phyloP scores from a whole-genome alignment of 2,329 filamentous ascomycete species.

The Rhynchosporium agropyri region DNA sequence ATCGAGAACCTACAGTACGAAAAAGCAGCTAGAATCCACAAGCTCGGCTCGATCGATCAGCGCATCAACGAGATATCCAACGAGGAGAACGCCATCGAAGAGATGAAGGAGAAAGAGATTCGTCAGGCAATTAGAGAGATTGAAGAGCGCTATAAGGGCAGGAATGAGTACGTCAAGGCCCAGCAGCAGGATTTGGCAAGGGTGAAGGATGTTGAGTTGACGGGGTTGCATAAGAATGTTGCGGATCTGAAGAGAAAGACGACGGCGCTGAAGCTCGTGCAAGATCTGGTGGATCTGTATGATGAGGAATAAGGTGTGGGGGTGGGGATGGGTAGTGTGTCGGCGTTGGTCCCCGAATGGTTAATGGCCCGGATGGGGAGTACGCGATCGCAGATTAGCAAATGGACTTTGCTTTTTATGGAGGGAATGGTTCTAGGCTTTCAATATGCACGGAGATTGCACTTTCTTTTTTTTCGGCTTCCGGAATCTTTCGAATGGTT shows the following conservation, averaged over 20 bases:
- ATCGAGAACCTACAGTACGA: slow-evolving; percentile 9
- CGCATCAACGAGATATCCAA: neutral
- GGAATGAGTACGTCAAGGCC: neutral
- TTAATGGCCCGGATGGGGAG: no score
- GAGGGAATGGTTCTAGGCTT: no score
- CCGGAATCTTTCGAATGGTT: no score
- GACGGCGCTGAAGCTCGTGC: slow-evolving; percentile 11
- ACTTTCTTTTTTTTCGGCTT: no score
- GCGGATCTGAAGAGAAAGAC: slow-evolving; percentile 3
- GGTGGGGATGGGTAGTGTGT: no score
- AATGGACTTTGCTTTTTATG: no score
- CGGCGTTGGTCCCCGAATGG: no score
- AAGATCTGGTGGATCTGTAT: slow-evolving; percentile 10
- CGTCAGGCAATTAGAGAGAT: neutral
- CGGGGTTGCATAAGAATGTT: neutral
- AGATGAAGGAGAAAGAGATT: slow-evolving; percentile 1
- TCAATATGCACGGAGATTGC: no score
- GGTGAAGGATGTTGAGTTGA: slow-evolving; percentile 3
- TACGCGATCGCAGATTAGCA: no score
- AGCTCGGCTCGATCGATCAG: neutral
- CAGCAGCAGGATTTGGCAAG: neutral
- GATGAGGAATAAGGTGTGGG: slow-evolving; percentile 5
- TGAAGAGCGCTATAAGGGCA: slow-evolving; percentile 1
- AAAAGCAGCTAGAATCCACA: neutral
- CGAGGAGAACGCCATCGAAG: slow-evolving; percentile 4